Percentiles rank a stretch among this genome's conserved stretches.
These are phyloP conservation scores for Penicillium oxalicum DNA, from an alignment of 2,329 filamentous ascomycete genomes.

Conservation along the genomic window DNA sequence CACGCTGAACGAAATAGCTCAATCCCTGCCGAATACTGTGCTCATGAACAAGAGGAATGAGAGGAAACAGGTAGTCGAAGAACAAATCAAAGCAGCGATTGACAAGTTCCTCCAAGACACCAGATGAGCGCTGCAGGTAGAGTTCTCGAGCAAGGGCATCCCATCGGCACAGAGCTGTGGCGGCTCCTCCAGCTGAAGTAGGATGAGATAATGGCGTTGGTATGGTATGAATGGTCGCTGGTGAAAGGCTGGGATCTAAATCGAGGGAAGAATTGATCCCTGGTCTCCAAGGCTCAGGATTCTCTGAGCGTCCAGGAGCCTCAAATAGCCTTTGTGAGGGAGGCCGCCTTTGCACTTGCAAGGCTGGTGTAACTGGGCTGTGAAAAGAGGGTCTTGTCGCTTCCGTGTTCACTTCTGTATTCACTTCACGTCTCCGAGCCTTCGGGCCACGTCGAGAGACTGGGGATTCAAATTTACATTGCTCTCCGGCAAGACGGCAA, in stretches of 20 bases:
- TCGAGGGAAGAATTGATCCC: background rate
- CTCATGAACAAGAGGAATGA: constrained; percentile 41
- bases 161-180: constrained; percentile 14
- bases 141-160: constrained; percentile 9
- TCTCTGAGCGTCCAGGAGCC: background rate
- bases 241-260: constrained; percentile 7
- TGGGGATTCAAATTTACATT: constrained; percentile 38
- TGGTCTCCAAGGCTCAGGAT: constrained; percentile 6
- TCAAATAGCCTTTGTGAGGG: background rate
- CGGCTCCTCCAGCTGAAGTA: constrained; percentile 5
- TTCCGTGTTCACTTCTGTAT: background rate
- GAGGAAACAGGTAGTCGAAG: constrained; percentile 41
- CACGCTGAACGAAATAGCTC: constrained; percentile 24
- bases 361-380: background rate
- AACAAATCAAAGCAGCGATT: constrained; percentile 37
- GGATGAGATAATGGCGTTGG: constrained; percentile 11
- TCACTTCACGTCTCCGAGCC: constrained; percentile 3
- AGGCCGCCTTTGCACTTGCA: constrained; percentile 1
- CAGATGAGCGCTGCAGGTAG: background rate
- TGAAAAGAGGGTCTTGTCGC: constrained; percentile 1
- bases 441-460: constrained; percentile 38
- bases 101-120: constrained; percentile 8
- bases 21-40: constrained; percentile 36
- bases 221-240: constrained; percentile 9
- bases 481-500: constrained; percentile 29